Base-by-base conservation (phyloP, 2,329 filamentous ascomycete species). In the Zarea fungicola region DNA sequence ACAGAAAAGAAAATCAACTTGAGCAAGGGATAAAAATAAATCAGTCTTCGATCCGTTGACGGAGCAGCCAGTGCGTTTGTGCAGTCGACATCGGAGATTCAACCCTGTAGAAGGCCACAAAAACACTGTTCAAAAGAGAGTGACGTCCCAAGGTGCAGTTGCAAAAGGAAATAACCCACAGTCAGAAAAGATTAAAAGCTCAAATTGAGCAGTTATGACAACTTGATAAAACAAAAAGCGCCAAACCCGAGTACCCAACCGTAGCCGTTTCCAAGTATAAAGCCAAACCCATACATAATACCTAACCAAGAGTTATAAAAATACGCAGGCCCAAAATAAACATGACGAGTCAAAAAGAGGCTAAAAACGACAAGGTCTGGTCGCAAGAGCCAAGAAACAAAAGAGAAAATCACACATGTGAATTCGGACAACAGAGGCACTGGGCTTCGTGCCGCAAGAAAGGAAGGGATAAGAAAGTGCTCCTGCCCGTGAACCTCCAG, bases 111-210 rank as follows among this genome's bases (percentile, higher is more conserved):
- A n/a, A n/a, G n/a, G n/a, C n/a, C n/a, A n/a, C n/a, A 46, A 42
- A 34, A 42, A 26, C 52, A 13, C 37, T 44, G 19, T 47, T 32
- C 31, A 44, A 50, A 36, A n/a, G n/a, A n/a, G n/a, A n/a, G n/a
- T n/a, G n/a, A n/a, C n/a, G n/a, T n/a, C n/a, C n/a, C n/a, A n/a
- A n/a, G n/a, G n/a, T n/a, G n/a, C n/a, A n/a, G n/a, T n/a, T n/a
- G 21, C 32, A 37, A 26, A 34, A 39, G 21, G 28, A 42, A 42
- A 31, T 19, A 48, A 28, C 31, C 36, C 35, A 22, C 22, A 39
- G 13, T 19, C 35, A 18, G 22, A 19, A 39, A 21, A 7, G 18
- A 19, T 11, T 19, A 39, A 29, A 39, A 47, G 26, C 25, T 34
- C 32, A 34, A 31, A 37, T 10, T 19, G 16, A 42, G 23, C 40